phyloP scores from a whole-genome alignment of 768 basidiomycete genomes.

The Epithele typhae region DNA sequence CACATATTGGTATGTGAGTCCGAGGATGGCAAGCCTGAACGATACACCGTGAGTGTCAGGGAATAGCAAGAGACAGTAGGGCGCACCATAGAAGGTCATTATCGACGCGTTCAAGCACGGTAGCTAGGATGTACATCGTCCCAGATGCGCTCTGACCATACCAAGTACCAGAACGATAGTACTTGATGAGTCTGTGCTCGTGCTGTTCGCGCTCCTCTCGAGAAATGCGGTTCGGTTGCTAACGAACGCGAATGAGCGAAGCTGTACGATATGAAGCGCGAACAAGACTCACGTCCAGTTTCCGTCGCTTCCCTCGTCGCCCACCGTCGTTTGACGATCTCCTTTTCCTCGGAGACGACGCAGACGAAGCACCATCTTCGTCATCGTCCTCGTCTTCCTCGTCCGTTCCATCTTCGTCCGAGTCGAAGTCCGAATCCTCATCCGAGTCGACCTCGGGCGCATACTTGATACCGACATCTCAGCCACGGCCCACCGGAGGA shows the following conservation, averaged over 20 bases:
- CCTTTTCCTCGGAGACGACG: constrained; percentile 44
- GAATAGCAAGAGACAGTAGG: neutral
- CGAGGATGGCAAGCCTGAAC: constrained; percentile 84
- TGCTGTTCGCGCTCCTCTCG: constrained; percentile 67
- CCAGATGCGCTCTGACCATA: constrained; percentile 88
- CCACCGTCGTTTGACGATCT: constrained; percentile 38
- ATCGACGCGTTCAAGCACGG: constrained; percentile 86
- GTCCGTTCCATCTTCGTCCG: constrained; percentile 32
- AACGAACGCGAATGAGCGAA: neutral
- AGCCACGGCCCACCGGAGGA: neutral
- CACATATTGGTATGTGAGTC: constrained; percentile 89
- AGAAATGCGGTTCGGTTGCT: constrained; percentile 57
- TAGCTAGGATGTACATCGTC: constrained; percentile 86
- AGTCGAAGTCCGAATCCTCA: constrained; percentile 45
- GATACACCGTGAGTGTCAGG: neutral
- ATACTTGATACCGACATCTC: constrained; percentile 43
- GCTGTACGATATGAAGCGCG: no score
- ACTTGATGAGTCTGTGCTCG: constrained; percentile 63
- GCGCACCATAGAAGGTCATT: constrained; percentile 87
- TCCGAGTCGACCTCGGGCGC: constrained; percentile 75
- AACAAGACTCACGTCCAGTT: constrained; percentile 39
- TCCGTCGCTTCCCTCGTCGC: constrained; percentile 52
- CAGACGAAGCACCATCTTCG: constrained; percentile 34
- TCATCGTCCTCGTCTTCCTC: constrained; percentile 41
- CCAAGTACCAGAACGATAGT: constrained; percentile 83